Conservation (phyloP, 1,139 yeast genomes). For the Meyerozyma sp. region DNA sequence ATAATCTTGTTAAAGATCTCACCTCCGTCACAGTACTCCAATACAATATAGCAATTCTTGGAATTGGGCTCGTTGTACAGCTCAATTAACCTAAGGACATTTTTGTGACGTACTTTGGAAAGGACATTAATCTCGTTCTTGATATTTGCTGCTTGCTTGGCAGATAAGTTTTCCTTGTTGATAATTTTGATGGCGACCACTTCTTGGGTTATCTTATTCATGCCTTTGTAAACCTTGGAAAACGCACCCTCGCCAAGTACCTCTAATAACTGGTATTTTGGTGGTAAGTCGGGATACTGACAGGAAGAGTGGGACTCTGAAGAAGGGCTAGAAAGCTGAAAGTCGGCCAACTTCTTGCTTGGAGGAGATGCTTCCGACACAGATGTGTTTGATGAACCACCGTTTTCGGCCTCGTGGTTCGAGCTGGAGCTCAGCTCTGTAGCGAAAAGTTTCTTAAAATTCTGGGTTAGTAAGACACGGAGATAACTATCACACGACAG, state of each 20-base stretch:
- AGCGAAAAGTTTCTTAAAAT: slow-evolving; percentile 2
- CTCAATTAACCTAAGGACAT: slow-evolving; percentile 67
- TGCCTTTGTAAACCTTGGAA: slow-evolving; percentile 77
- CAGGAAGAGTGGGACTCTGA: slow-evolving; percentile 5
- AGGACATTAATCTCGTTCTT: slow-evolving; percentile 81
- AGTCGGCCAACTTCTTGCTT: not conserved
- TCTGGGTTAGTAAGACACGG: slow-evolving; percentile 1
- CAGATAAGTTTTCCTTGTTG: slow-evolving; percentile 52
- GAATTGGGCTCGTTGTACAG: slow-evolving; percentile 46
- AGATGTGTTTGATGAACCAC: not conserved
- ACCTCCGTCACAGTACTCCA: slow-evolving; percentile 89
- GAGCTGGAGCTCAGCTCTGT: not conserved
- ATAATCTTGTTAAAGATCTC: slow-evolving; percentile 94
- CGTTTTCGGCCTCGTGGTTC: not conserved
- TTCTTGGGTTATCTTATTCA: slow-evolving; percentile 38
- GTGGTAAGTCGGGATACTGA: slow-evolving; percentile 12
- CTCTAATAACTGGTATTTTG: slow-evolving; percentile 13
- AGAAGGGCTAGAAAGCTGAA: not conserved
- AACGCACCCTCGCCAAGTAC: slow-evolving; percentile 84
- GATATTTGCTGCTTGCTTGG: slow-evolving; percentile 53
- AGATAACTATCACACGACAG: not conserved
- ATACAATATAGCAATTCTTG: slow-evolving; percentile 63
- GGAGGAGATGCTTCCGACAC: not conserved
- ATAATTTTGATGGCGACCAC: slow-evolving; percentile 83
- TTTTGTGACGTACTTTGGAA: slow-evolving; percentile 67